Evolutionary conservation across 768 basidiomycete species (phyloP).

Genomic region (Amanita rubescens): DNA sequence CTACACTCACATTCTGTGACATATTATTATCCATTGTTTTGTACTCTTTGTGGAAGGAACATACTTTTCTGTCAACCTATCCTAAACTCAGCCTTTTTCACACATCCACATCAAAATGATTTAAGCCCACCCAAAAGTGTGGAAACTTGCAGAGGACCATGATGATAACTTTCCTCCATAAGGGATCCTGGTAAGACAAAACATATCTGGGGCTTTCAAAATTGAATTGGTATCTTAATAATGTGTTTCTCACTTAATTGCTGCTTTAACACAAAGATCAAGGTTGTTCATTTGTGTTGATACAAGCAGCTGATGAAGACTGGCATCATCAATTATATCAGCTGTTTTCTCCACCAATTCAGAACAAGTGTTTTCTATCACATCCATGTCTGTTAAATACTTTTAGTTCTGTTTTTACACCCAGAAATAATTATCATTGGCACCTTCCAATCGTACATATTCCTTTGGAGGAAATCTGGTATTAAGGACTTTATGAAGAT

Average conservation of each 20-base stretch:
- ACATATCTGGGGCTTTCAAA: neutral
- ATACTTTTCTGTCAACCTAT: too few relatives aligned
- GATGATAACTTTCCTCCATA: neutral
- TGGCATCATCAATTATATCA: constrained; percentile 10
- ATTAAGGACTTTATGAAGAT: neutral
- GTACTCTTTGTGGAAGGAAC: neutral
- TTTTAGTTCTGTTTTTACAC: too few relatives aligned
- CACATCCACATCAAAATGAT: too few relatives aligned
- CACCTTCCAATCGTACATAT: neutral
- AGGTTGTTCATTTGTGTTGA: constrained; percentile 20
- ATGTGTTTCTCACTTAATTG: neutral
- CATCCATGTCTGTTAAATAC: constrained; percentile 13
- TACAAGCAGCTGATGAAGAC: constrained; percentile 15
- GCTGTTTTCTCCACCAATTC: constrained; percentile 15
- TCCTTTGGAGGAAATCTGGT: neutral
- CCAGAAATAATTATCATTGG: neutral
- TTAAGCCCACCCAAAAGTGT: neutral
- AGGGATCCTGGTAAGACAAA: neutral
- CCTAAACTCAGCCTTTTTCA: too few relatives aligned
- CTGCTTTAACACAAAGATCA: constrained; percentile 12
- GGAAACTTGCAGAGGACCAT: neutral
- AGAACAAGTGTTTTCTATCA: constrained; percentile 5
- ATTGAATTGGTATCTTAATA: neutral
- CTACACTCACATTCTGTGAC: neutral
- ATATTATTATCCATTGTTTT: too few relatives aligned